A percentile compares a stretch with the other conserved stretches of the same genome.
Conservation (phyloP, 257 asterid genomes). For the Nicotiana paniculata region DNA sequence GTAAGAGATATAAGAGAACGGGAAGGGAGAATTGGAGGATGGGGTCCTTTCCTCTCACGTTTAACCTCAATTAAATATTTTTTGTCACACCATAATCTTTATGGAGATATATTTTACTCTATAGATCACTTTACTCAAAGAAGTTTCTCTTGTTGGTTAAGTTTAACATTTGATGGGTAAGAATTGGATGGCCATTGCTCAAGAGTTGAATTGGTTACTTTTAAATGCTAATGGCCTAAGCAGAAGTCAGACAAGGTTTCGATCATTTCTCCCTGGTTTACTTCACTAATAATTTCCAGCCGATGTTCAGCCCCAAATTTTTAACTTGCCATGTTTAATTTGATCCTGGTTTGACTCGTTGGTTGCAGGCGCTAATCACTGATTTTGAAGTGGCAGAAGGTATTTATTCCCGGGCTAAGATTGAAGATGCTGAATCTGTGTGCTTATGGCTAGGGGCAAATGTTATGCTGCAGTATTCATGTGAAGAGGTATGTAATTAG, state of each 20-base stretch:
- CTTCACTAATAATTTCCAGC: not conserved
- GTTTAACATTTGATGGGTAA: not conserved
- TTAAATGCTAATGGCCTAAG: not conserved
- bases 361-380: conserved; percentile 59
- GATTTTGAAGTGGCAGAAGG: conserved; percentile 97
- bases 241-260: not conserved
- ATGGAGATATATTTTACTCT: not conserved
- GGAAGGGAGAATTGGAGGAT: not conserved
- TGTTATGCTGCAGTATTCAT: conserved; percentile 91
- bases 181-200: not conserved
- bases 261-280: not conserved
- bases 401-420: conserved; percentile 78
- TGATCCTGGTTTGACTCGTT: not conserved
- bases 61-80: not conserved
- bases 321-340: not conserved
- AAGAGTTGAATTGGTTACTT: not conserved
- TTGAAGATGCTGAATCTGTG: conserved; percentile 78
- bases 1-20: not conserved
- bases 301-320: not conserved
- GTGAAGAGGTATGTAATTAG: conserved; percentile 57
- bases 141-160: not conserved
- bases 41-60: not conserved
- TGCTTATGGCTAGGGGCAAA: conserved; percentile 98
- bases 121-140: not conserved
- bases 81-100: not conserved